Conservation (phyloP, 768 basidiomycete species). For the Rickenella mellea region DNA sequence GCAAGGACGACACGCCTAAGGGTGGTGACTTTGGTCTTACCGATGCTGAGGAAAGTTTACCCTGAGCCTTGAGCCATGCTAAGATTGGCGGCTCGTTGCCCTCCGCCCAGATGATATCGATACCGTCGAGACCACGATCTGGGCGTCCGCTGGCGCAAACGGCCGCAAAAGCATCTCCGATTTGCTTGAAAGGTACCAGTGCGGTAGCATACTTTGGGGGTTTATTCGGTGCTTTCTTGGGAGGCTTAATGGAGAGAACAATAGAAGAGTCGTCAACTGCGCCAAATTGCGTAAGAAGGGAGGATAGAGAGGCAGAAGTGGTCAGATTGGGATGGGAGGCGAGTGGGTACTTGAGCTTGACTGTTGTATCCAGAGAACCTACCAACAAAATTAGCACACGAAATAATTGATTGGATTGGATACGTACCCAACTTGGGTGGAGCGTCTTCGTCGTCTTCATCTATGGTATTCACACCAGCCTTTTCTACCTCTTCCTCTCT, state of each 20-base stretch:
- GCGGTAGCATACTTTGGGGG: conserved; percentile 63
- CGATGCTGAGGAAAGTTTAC: conserved; percentile 30
- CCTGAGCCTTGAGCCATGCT: conserved; percentile 63
- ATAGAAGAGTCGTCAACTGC: conserved; percentile 52
- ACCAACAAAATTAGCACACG: neutral
- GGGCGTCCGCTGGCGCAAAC: conserved; percentile 49
- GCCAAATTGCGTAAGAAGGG: conserved; percentile 53
- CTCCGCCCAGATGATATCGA: conserved; percentile 68
- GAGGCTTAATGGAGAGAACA: conserved; percentile 56
- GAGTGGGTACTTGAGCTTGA: conserved; percentile 61
- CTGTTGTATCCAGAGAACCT: conserved; percentile 66
- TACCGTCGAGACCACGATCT: conserved; percentile 43
- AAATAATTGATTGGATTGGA: neutral
- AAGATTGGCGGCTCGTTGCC: conserved; percentile 68
- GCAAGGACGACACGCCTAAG: conserved; percentile 1
- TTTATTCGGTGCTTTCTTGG: conserved; percentile 45
- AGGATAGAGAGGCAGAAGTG: conserved; percentile 35
- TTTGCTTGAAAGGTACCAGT: conserved; percentile 66
- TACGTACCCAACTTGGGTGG: conserved; percentile 46
- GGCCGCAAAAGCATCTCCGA: conserved; percentile 68
- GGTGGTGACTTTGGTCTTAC: neutral
- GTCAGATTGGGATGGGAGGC: conserved; percentile 49
- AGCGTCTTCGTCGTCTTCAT: conserved; percentile 32
- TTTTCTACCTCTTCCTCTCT: conserved; percentile 29
- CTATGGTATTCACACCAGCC: conserved; percentile 18